These are phyloP conservation scores for Stagonosporopsis tanaceti DNA, from an alignment of 2,329 filamentous ascomycete genomes.

Conservation along the genomic window DNA sequence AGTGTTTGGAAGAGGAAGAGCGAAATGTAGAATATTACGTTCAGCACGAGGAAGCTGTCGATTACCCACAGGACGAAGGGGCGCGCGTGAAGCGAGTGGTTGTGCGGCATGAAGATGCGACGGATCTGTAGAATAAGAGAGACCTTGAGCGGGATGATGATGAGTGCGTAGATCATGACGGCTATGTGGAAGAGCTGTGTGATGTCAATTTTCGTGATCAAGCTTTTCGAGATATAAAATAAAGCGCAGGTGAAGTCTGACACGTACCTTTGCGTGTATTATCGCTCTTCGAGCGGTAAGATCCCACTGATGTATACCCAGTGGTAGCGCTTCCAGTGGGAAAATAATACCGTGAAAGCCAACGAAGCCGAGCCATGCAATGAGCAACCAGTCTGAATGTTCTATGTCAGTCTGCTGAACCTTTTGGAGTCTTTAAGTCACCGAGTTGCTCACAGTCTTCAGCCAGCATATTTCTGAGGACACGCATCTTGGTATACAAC, in stretches of 20 bases:
- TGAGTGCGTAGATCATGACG: constrained; percentile 20
- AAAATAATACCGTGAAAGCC: constrained; percentile 20
- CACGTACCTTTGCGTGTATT: constrained; percentile 15
- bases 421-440: not conserved
- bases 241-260: not conserved
- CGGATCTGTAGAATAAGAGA: constrained; percentile 30
- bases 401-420: not conserved
- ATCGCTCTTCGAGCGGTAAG: constrained; percentile 19
- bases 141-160: constrained; percentile 27
- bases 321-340: constrained; percentile 14
- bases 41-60: constrained; percentile 22
- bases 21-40: constrained; percentile 27
- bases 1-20: constrained; percentile 29
- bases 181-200: constrained; percentile 23
- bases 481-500: constrained; percentile 15
- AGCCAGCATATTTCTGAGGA: constrained; percentile 18
- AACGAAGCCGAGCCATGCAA: constrained; percentile 18
- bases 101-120: constrained; percentile 24
- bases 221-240: not conserved
- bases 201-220: not conserved
- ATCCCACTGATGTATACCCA: constrained; percentile 25
- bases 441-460: constrained; percentile 23
- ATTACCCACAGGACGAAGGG: constrained; percentile 11
- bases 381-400: constrained; percentile 19
- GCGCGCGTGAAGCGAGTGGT: constrained; percentile 4